Evolutionary conservation across 257 asterid species (phyloP).

Genomic region (Thymus mandschuricus): DNA sequence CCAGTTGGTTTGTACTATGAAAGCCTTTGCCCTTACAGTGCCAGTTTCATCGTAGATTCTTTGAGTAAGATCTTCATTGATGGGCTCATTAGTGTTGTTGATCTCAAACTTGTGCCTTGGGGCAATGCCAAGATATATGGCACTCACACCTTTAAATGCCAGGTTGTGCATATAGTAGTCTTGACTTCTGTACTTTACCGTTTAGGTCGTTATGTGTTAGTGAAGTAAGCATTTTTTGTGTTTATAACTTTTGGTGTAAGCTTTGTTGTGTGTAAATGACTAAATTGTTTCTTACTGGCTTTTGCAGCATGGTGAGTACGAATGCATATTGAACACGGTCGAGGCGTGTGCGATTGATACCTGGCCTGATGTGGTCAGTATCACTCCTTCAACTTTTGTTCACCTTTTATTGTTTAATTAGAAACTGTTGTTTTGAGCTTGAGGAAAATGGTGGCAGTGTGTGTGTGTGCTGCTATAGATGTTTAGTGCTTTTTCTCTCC

Average conservation of each 20-base stretch:
- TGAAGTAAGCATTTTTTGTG: slow-evolving; percentile 14
- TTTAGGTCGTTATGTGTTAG: neutral
- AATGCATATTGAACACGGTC: slow-evolving; percentile 77
- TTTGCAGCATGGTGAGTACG: slow-evolving; percentile 77
- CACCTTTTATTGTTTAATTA: slow-evolving; percentile 10
- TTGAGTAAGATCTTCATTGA: slow-evolving; percentile 37
- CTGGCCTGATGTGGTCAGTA: slow-evolving; percentile 93
- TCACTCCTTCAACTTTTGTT: slow-evolving; percentile 2
- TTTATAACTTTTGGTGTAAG: neutral
- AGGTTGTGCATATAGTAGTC: slow-evolving; percentile 32
- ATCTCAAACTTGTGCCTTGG: slow-evolving; percentile 55
- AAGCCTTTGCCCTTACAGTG: slow-evolving; percentile 48
- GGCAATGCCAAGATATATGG: slow-evolving; percentile 48
- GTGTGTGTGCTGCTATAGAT: too few relatives aligned
- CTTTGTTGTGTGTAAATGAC: neutral
- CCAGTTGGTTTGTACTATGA: slow-evolving; percentile 42
- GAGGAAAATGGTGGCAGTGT: neutral
- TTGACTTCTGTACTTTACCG: slow-evolving; percentile 9
- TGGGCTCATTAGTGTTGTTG: slow-evolving; percentile 45
- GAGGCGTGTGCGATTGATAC: slow-evolving; percentile 92
- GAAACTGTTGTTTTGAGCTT: neutral
- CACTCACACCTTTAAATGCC: slow-evolving; percentile 37
- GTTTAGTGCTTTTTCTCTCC: neutral
- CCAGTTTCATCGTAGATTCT: slow-evolving; percentile 41
- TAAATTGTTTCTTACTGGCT: slow-evolving; percentile 25